Evolutionary conservation across 202 grass and related monocot genomes (phyloP).

Genomic region (Tripidium arundinaceum): DNA sequence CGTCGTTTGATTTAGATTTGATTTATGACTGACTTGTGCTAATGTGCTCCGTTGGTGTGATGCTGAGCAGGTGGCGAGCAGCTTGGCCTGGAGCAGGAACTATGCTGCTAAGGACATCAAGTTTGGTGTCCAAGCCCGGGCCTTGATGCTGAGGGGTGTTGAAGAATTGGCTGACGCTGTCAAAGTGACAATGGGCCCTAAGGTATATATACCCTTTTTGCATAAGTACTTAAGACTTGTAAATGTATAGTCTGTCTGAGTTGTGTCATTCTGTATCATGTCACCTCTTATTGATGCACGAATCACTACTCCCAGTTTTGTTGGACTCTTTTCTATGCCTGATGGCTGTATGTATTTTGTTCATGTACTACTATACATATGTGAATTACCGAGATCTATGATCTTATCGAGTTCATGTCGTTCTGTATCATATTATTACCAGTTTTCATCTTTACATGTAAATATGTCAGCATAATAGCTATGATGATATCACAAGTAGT

Average conservation of each 20-base stretch:
- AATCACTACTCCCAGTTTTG: background rate
- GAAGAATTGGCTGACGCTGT: constrained; percentile 93
- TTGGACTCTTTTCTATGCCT: background rate
- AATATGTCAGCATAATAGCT: background rate
- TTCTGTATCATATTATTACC: background rate
- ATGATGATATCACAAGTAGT: background rate
- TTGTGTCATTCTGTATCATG: background rate
- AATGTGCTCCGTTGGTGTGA: constrained; percentile 2
- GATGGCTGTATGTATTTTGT: background rate
- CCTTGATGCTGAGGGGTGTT: constrained; percentile 89
- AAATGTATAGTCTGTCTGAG: background rate
- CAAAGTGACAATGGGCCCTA: constrained; percentile 96
- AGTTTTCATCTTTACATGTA: background rate
- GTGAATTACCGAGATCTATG: background rate
- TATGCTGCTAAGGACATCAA: constrained; percentile 97
- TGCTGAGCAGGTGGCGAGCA: constrained; percentile 62
- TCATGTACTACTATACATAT: background rate
- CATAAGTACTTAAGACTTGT: background rate
- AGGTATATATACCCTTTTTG: constrained; percentile 41
- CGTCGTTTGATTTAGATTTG: background rate
- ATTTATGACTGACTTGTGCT: background rate
- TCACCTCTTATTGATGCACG: background rate
- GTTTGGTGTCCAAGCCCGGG: constrained; percentile 87
- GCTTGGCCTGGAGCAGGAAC: constrained; percentile 78
- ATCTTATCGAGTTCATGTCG: background rate